A percentile compares a stretch with the other conserved stretches of the same genome.
Conservation (phyloP, 805 yeast species). For the Candida adriatica region DNA sequence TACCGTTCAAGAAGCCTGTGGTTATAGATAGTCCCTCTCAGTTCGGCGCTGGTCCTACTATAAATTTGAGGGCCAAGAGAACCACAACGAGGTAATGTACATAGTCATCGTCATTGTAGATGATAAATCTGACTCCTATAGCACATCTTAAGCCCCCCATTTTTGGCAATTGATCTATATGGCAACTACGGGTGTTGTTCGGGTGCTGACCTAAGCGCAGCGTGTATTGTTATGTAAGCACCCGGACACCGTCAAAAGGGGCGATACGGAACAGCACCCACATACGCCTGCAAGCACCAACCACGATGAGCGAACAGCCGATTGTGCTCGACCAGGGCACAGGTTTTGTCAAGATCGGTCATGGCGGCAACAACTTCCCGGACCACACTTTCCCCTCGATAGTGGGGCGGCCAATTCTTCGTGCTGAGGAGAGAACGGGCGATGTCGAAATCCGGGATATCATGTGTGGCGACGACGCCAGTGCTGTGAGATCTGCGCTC, state of each 20-base stretch:
- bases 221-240: neutral
- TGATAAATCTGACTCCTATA: no score
- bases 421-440: conserved; percentile 90
- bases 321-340: conserved; percentile 96
- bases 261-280: neutral
- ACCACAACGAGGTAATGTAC: no score
- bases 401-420: conserved; percentile 92
- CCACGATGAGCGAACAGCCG: conserved; percentile 8
- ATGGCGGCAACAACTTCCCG: conserved; percentile 96
- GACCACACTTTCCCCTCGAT: conserved; percentile 95
- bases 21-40: conserved; percentile 10
- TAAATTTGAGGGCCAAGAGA: conserved; percentile 17
- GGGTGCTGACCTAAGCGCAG: neutral
- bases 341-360: conserved; percentile 94
- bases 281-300: neutral
- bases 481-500: conserved; percentile 79
- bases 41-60: conserved; percentile 8
- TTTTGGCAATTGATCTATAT: no score
- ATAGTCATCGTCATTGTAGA: no score
- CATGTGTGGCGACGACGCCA: conserved; percentile 97
- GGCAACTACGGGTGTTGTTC: no score
- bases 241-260: neutral
- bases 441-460: conserved; percentile 82
- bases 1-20: conserved; percentile 11
- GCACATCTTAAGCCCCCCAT: no score